phyloP scores from a whole-genome alignment of 2,329 filamentous ascomycete species.

The Sclerotinia spermophila region DNA sequence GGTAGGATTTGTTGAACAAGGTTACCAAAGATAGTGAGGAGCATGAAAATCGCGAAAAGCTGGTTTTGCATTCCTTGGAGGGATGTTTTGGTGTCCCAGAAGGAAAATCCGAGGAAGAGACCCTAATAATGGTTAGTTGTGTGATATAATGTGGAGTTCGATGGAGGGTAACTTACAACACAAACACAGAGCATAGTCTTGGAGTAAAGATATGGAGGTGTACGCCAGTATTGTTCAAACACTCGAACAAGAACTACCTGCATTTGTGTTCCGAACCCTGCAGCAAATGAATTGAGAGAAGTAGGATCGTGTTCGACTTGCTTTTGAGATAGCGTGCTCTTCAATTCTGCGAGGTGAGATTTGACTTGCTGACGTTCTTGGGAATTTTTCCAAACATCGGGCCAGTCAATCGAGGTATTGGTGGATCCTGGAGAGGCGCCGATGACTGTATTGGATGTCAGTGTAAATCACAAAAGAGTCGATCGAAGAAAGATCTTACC shows the following conservation, averaged over 20 bases:
- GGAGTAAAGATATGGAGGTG: conserved; percentile 53
- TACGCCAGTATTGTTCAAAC: conserved; percentile 65
- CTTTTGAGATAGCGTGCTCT: conserved; percentile 41
- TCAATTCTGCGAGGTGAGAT: conserved; percentile 52
- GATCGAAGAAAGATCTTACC: conserved; percentile 25
- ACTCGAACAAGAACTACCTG: conserved; percentile 52
- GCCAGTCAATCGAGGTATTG: conserved; percentile 60
- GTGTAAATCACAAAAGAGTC: conserved; percentile 13
- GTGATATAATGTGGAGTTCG: not conserved
- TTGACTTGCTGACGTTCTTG: conserved; percentile 41
- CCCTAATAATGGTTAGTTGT: conserved; percentile 38
- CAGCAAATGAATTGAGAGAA: conserved; percentile 55
- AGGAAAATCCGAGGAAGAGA: conserved; percentile 67
- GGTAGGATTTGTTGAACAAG: conserved; percentile 77
- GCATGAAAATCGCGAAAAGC: conserved; percentile 75
- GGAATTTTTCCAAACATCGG: conserved; percentile 56
- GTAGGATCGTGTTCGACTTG: conserved; percentile 29
- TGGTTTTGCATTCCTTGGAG: conserved; percentile 65
- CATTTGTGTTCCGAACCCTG: conserved; percentile 56
- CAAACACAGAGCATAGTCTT: conserved; percentile 33
- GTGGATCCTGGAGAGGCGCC: conserved; percentile 62
- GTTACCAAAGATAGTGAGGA: conserved; percentile 68
- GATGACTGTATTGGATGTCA: conserved; percentile 40
- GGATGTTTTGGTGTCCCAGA: conserved; percentile 58
- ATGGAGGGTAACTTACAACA: conserved; percentile 19